Base-by-base conservation (phyloP, 805 yeast species). In the Yarrowia sp. region DNA sequence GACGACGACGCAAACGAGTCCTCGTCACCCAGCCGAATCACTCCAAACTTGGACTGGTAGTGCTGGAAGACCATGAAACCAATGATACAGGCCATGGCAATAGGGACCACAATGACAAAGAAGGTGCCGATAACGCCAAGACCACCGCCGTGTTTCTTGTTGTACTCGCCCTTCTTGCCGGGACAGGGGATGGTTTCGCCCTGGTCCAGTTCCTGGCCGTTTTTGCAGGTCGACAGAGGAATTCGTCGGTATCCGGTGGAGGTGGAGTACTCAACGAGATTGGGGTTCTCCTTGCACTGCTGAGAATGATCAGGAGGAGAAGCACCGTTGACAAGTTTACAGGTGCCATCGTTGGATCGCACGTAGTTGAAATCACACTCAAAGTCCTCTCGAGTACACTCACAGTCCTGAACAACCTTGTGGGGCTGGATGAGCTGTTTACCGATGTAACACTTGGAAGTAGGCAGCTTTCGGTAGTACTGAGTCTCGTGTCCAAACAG, bases 231-330 rank as follows among this genome's bases (percentile, higher is more conserved):
- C 11, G 95, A 87, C 65, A 89, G 74, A 1, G 97, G 95, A 32
- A 92, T 83, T 70, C 85, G 86, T 74, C 99, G 84, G 75, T 95
- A 95, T 0, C 98, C 99, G 0, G 98, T 92, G 14, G 97, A 91
- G 69, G 87, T 87, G 80, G 86, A 90, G 74, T 85, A 92, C 73
- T 90, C 92, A 67, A 86, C 78, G 1, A 81, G 80, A 47, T 80
- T 81, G 3, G 84, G 79, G 65, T 81, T 79, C 65, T 78, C 80
- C 14, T 71, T 70, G 75, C 98, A 90, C 65, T 83, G 80, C 65
- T 81, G 83, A 32, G 81, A 76, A 65, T 86, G 85, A 71, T 90
- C 89, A 13, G 84, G 81, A 8, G 96, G 90, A 4, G 80, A 74
- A 64, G 84, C 78, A 0, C 97, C 98, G 18, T 81, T 78, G n/a